These are phyloP conservation scores for Camelina neglecta DNA, from an alignment of 345 rosid species.

Conservation along the genomic window DNA sequence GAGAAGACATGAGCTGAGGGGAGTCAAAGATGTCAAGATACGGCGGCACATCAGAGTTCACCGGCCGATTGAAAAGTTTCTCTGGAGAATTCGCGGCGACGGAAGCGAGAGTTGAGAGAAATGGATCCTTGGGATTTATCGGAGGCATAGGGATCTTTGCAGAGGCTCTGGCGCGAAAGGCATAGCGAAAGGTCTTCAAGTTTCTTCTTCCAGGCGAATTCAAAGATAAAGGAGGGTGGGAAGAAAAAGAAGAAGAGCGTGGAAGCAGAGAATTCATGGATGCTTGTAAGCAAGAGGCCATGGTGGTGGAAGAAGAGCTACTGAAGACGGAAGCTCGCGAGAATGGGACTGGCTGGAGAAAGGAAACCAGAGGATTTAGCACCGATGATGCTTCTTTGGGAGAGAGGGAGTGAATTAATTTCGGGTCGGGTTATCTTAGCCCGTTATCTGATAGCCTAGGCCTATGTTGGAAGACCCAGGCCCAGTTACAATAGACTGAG, in stretches of 20 bases:
- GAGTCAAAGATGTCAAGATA: slow-evolving; percentile 75
- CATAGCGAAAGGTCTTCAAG: slow-evolving; percentile 43
- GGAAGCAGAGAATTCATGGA: slow-evolving; percentile 50
- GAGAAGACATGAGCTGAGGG: slow-evolving; percentile 81
- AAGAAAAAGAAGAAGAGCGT: slow-evolving; percentile 33
- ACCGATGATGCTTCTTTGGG: neutral
- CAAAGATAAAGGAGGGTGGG: slow-evolving; percentile 38
- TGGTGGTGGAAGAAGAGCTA: slow-evolving; percentile 21
- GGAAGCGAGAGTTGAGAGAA: slow-evolving; percentile 65
- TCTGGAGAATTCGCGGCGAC: slow-evolving; percentile 69
- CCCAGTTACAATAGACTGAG: neutral
- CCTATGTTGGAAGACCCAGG: neutral
- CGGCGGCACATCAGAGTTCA: slow-evolving; percentile 61
- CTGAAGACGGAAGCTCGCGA: slow-evolving; percentile 32
- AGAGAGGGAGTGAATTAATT: neutral
- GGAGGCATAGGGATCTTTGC: slow-evolving; percentile 74
- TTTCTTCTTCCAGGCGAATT: slow-evolving; percentile 42
- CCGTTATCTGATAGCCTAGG: neutral
- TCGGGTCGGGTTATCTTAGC: slow-evolving; percentile 13
- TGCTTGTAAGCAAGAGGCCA: slow-evolving; percentile 61
- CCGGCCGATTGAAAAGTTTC: slow-evolving; percentile 53
- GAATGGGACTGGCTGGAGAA: slow-evolving; percentile 36
- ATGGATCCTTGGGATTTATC: slow-evolving; percentile 77
- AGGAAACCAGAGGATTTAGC: slow-evolving; percentile 39
- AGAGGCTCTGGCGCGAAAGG: slow-evolving; percentile 49